Evolutionary conservation across 2,329 filamentous ascomycete species (phyloP).

Genomic region (Colletotrichum aenigma): DNA sequence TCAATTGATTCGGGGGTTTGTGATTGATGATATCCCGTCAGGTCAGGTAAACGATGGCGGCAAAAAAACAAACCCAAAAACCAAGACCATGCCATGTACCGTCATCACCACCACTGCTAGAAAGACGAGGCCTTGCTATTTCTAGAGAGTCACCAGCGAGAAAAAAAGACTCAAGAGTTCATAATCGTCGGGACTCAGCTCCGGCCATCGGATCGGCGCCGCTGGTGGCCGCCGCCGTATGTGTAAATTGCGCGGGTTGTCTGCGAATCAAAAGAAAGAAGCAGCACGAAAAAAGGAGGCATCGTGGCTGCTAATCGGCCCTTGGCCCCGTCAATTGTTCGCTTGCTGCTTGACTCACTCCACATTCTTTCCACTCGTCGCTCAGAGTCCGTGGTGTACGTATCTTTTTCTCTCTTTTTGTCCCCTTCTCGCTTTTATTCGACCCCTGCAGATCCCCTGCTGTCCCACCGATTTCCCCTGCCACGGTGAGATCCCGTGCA

Average conservation of each 20-base stretch:
- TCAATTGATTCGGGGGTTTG: background rate
- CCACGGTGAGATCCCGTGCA: background rate
- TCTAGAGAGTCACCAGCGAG: background rate
- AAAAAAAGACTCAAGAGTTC: background rate
- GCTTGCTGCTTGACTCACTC: conserved; percentile 1
- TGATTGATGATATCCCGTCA: background rate
- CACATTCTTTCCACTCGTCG: background rate
- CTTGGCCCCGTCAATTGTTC: background rate
- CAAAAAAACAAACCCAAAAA: background rate
- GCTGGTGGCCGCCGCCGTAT: background rate
- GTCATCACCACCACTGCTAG: background rate
- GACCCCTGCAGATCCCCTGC: background rate
- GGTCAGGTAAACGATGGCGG: background rate
- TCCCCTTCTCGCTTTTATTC: background rate
- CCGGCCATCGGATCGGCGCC: conserved; percentile 9
- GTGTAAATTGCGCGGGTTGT: background rate
- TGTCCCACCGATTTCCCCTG: background rate
- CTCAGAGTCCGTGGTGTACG: background rate
- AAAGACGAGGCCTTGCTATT: background rate
- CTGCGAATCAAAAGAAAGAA: background rate
- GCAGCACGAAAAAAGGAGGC: background rate
- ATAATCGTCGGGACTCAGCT: background rate
- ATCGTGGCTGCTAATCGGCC: conserved; percentile 12
- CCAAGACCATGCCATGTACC: background rate
- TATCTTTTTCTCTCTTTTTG: background rate